Evolutionary conservation across 1,284 basidiomycete genomes (phyloP).

Genomic region (Cutaneotrichosporon mucoides): DNA sequence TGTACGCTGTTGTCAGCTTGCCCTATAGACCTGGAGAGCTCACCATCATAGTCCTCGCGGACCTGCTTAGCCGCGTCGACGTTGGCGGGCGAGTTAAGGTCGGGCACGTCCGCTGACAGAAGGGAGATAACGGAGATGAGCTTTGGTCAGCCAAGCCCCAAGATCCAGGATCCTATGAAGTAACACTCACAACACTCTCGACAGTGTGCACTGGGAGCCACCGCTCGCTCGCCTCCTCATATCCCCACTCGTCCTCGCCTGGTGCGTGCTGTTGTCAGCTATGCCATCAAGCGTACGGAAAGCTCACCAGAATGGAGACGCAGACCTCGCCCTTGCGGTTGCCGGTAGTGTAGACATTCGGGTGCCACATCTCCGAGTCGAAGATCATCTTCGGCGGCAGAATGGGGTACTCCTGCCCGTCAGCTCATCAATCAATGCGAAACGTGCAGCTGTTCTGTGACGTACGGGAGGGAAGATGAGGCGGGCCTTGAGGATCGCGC

Average conservation of each 20-base stretch:
- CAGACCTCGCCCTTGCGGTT: conserved; percentile 88
- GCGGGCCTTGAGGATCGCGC: conserved; percentile 84
- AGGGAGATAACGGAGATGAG: conserved; percentile 94
- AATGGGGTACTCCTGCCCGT: conserved; percentile 70
- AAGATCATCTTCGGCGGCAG: conserved; percentile 95
- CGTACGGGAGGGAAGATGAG: conserved; percentile 70
- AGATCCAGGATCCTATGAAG: neutral
- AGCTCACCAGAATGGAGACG: conserved; percentile 85
- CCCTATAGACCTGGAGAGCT: conserved; percentile 21
- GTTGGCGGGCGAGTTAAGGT: conserved; percentile 93
- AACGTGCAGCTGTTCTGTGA: too few species aligned
- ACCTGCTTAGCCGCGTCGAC: conserved; percentile 94
- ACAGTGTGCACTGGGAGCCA: conserved; percentile 98
- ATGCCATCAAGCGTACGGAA: conserved; percentile 10
- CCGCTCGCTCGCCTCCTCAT: conserved; percentile 93
- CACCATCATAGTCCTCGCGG: conserved; percentile 66
- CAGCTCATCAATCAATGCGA: neutral
- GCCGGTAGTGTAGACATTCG: conserved; percentile 90
- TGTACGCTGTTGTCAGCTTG: conserved; percentile 58
- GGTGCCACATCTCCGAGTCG: conserved; percentile 97
- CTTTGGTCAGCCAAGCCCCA: conserved; percentile 51
- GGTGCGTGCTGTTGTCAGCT: conserved; percentile 67
- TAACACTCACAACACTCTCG: conserved; percentile 80
- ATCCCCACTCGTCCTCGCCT: conserved; percentile 95
- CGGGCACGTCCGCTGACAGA: conserved; percentile 85